Percentiles rank a stretch among this genome's conserved stretches.
Conservation (phyloP, 2,329 filamentous ascomycete species). For the Septoria petroselini region DNA sequence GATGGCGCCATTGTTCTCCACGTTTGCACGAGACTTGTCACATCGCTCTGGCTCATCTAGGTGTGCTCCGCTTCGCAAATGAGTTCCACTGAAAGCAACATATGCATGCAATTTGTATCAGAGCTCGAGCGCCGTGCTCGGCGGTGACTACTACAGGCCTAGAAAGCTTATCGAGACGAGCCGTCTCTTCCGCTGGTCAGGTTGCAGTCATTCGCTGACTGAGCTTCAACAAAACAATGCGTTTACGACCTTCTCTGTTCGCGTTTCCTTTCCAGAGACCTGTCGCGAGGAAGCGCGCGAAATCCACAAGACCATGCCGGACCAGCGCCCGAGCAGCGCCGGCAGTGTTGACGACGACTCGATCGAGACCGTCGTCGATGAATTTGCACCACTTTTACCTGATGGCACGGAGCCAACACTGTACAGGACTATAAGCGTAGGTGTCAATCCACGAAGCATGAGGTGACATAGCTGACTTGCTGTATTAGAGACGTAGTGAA, state of each 20-base stretch:
- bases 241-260: not conserved
- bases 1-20: constrained; percentile 5
- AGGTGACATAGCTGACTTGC: constrained; percentile 2
- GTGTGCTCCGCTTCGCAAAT: not conserved
- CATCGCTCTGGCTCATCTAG: not conserved
- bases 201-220: not conserved
- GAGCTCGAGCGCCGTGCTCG: constrained; percentile 3
- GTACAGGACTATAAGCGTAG: constrained; percentile 27
- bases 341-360: constrained; percentile 6
- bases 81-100: constrained; percentile 1
- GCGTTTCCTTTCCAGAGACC: too few relatives aligned
- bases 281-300: too few relatives aligned
- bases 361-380: constrained; percentile 14
- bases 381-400: constrained; percentile 20
- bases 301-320: constrained; percentile 1
- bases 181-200: constrained; percentile 5
- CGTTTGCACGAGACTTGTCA: constrained; percentile 6
- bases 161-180: constrained; percentile 11
- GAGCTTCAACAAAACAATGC: not conserved
- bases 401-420: constrained; percentile 15
- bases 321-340: constrained; percentile 1
- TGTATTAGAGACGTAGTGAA: constrained; percentile 18
- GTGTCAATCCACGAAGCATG: constrained; percentile 1
- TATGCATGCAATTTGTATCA: not conserved
- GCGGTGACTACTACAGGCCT: constrained; percentile 5